Evolutionary conservation across 192 early-diverging fungal genomes (phyloP).

Genomic region (Backusella tuberculispora): DNA sequence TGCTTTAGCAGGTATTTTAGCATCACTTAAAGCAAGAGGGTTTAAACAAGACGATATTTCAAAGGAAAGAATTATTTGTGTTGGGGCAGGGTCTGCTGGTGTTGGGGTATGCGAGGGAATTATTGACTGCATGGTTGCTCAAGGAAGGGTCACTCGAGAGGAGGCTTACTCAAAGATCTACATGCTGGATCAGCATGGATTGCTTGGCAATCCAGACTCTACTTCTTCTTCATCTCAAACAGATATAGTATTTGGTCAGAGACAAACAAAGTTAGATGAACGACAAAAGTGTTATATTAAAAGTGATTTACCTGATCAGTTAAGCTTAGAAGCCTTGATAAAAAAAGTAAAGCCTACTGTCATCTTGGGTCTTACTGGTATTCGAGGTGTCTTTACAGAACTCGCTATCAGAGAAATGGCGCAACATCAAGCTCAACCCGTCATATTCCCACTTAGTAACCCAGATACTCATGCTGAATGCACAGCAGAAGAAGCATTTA

Average conservation of each 20-base stretch:
- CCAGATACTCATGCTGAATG: constrained; percentile 92
- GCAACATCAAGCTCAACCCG: constrained; percentile 73
- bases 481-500: constrained; percentile 91
- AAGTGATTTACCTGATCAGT: constrained; percentile 44
- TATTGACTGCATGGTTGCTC: constrained; percentile 33
- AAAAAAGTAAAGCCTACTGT: constrained; percentile 49
- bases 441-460: constrained; percentile 92
- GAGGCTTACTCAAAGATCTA: constrained; percentile 50
- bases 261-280: constrained; percentile 40
- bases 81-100: constrained; percentile 68
- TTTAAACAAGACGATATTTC: constrained; percentile 46
- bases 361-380: constrained; percentile 46
- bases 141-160: constrained; percentile 35
- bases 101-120: constrained; percentile 55
- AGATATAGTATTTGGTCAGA: background rate
- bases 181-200: constrained; percentile 52
- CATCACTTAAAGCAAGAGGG: constrained; percentile 42
- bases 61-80: constrained; percentile 61
- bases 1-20: constrained; percentile 59
- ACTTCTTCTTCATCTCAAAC: constrained; percentile 21
- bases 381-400: constrained; percentile 48
- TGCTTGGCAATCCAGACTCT: constrained; percentile 42
- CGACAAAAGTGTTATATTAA: constrained; percentile 46
- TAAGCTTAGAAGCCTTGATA: constrained; percentile 44
- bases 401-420: constrained; percentile 63